Percentiles rank a stretch among this genome's conserved stretches.
Evolutionary conservation across 352 stramenopile genomes (phyloP).

Genomic region (Phytophthora boehmeriae): DNA sequence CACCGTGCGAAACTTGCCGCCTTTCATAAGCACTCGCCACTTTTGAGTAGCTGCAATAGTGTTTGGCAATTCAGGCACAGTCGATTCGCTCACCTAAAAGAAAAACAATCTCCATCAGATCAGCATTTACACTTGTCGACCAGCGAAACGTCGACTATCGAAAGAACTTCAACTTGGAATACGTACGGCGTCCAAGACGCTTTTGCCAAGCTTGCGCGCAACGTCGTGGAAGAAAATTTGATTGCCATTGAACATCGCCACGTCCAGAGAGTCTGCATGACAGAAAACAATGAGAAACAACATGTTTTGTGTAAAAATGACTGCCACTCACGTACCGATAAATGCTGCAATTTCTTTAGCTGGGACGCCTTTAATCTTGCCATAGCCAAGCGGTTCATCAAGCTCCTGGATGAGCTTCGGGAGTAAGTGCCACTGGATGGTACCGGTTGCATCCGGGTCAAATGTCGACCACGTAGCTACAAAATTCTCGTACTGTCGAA

Average conservation of each 20-base stretch:
- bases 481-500: conserved; percentile 67
- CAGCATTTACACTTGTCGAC: conserved; percentile 6
- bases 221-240: conserved; percentile 68
- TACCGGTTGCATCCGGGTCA: conserved; percentile 80
- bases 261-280: conserved; percentile 46
- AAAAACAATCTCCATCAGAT: neutral
- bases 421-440: conserved; percentile 70
- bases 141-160: conserved; percentile 11
- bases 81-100: conserved; percentile 47
- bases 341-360: conserved; percentile 59
- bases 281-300: neutral
- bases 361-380: conserved; percentile 41
- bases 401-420: conserved; percentile 70
- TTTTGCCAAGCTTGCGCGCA: conserved; percentile 59
- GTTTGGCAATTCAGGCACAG: conserved; percentile 46
- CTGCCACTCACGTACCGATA: conserved; percentile 42
- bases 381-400: conserved; percentile 70
- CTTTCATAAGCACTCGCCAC: conserved; percentile 51
- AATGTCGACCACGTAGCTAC: conserved; percentile 56
- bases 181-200: conserved; percentile 60
- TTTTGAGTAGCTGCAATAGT: conserved; percentile 63
- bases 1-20: conserved; percentile 58
- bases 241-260: conserved; percentile 58
- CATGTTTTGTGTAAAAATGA: neutral
- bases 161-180: neutral